Conservation (phyloP, 768 basidiomycete species). For the Boletus coccyginus region DNA sequence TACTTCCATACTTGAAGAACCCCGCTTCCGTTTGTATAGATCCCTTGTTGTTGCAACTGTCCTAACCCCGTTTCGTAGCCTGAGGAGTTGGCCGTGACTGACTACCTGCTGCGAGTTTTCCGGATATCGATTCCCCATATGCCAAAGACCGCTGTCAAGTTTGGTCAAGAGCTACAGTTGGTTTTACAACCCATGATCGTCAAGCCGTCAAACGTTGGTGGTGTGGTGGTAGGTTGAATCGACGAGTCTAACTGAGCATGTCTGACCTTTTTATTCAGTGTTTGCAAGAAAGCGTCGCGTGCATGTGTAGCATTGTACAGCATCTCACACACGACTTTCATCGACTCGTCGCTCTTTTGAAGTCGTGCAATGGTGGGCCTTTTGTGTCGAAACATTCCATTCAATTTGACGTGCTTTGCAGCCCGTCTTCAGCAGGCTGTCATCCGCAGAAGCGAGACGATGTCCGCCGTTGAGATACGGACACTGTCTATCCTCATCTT, state of each 20-base stretch:
- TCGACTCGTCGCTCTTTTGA: conserved; percentile 73
- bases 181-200: conserved; percentile 89
- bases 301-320: conserved; percentile 83
- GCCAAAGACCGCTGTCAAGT: conserved; percentile 87
- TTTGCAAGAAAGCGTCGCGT: conserved; percentile 89
- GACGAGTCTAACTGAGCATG: background rate
- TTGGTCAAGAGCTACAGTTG: conserved; percentile 80
- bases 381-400: background rate
- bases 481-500: conserved; percentile 71
- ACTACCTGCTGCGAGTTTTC: conserved; percentile 89
- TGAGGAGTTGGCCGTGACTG: conserved; percentile 82
- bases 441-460: conserved; percentile 38
- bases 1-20: conserved; percentile 89
- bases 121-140: conserved; percentile 79
- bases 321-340: conserved; percentile 84
- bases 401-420: conserved; percentile 26
- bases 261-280: conserved; percentile 44
- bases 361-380: conserved; percentile 73
- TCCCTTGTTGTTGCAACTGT: background rate
- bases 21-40: conserved; percentile 61
- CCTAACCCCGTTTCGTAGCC: conserved; percentile 38
- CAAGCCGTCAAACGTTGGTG: conserved; percentile 70
- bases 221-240: conserved; percentile 53
- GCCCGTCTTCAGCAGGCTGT: conserved; percentile 64
- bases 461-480: conserved; percentile 49